These are phyloP conservation scores for Nannochloropsis gaditana DNA, from an alignment of 108 stramenopile species.

Conservation along the genomic window DNA sequence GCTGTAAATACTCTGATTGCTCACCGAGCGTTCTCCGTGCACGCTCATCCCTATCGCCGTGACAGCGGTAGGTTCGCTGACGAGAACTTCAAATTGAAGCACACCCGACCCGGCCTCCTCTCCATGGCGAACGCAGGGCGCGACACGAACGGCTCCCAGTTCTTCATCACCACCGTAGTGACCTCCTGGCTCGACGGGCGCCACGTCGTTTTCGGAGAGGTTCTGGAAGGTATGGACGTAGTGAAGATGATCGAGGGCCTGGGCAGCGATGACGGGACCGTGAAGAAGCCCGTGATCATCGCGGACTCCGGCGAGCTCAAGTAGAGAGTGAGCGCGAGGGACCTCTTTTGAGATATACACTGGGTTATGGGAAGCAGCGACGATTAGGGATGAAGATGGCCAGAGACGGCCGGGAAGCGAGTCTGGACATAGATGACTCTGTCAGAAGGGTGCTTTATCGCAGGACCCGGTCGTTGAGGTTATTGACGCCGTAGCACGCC, in stretches of 20 bases:
- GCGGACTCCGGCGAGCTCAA: slow-evolving; percentile 66
- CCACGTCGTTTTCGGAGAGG: slow-evolving; percentile 98
- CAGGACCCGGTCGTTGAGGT: too few species aligned
- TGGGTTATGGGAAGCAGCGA: too few species aligned
- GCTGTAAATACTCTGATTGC: too few species aligned
- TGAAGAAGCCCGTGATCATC: slow-evolving; percentile 71
- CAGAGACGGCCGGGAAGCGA: too few species aligned
- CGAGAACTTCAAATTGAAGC: slow-evolving; percentile 79
- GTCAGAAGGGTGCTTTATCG: too few species aligned
- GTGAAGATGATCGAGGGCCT: slow-evolving; percentile 74
- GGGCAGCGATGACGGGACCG: slow-evolving; percentile 64
- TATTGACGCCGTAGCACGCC: too few species aligned
- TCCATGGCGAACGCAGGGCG: slow-evolving; percentile 93
- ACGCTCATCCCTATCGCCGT: background rate
- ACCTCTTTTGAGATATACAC: background rate
- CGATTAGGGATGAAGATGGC: too few species aligned
- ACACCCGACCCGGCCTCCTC: slow-evolving; percentile 72
- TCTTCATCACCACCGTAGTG: slow-evolving; percentile 74
- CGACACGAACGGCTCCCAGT: slow-evolving; percentile 82
- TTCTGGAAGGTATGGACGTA: slow-evolving; percentile 90
- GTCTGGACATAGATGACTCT: too few species aligned
- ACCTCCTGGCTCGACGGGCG: slow-evolving; percentile 85
- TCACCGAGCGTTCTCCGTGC: too few species aligned
- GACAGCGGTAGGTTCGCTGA: slow-evolving; percentile 43
- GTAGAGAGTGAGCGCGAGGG: slow-evolving; percentile 22